These are phyloP conservation scores for Peronosclerospora sorghi DNA, from an alignment of 352 stramenopile species.

Conservation along the genomic window DNA sequence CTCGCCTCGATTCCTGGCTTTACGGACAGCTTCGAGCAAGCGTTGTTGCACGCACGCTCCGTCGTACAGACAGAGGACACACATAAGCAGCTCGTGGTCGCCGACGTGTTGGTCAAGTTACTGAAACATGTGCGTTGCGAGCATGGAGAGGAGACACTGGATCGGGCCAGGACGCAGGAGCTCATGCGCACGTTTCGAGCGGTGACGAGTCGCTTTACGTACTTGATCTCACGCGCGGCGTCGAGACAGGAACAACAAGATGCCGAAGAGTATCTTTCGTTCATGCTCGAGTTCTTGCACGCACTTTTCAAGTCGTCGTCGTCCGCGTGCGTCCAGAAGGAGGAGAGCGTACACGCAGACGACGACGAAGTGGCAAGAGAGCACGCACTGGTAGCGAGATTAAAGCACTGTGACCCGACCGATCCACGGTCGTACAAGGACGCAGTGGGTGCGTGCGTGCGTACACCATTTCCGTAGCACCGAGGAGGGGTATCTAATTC, in stretches of 20 bases:
- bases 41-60: too few relatives aligned
- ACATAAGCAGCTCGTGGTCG: slow-evolving; percentile 7
- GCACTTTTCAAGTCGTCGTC: too few relatives aligned
- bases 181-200: slow-evolving; percentile 18
- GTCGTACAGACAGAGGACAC: too few relatives aligned
- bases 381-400: slow-evolving; percentile 13
- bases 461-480: neutral
- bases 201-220: slow-evolving; percentile 34
- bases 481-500: neutral
- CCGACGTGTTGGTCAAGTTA: slow-evolving; percentile 8
- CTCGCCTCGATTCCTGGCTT: slow-evolving; percentile 38
- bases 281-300: slow-evolving; percentile 58
- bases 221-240: slow-evolving; percentile 25
- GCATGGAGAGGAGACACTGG: slow-evolving; percentile 1
- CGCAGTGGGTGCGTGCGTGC: slow-evolving; percentile 39
- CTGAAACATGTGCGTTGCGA: neutral
- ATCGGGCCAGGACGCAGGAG: slow-evolving; percentile 15
- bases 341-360: slow-evolving; percentile 11
- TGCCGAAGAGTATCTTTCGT: slow-evolving; percentile 66
- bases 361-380: slow-evolving; percentile 11
- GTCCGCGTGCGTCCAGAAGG: slow-evolving; percentile 9
- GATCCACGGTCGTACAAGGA: slow-evolving; percentile 46
- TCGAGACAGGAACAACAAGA: slow-evolving; percentile 68
- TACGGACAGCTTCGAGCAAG: slow-evolving; percentile 15
- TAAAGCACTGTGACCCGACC: slow-evolving; percentile 24